A percentile compares a stretch with the other conserved stretches of the same genome.
phyloP scores from a whole-genome alignment of 768 basidiomycete species.

The Lentinula sp. region DNA sequence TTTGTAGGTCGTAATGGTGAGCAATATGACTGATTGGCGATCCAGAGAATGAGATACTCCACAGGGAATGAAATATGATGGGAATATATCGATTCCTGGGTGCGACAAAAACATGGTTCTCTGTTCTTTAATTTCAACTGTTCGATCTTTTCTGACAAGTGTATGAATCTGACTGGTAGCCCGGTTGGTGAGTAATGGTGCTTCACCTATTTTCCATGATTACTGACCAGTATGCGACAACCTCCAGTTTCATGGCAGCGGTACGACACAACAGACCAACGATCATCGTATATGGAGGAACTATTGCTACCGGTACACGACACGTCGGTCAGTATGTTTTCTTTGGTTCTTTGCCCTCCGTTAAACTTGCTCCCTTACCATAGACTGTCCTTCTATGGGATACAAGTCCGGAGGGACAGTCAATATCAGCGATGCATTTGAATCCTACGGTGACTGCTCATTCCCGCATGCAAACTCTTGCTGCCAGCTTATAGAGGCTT shows the following conservation, averaged over 20 bases:
- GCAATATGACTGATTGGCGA: background rate
- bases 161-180: background rate
- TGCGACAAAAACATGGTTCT: slow-evolving; percentile 86
- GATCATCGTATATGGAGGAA: slow-evolving; percentile 83
- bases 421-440: slow-evolving; percentile 81
- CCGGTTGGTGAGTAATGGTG: background rate
- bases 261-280: slow-evolving; percentile 84
- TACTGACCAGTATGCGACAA: slow-evolving; percentile 17
- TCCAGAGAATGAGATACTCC: background rate
- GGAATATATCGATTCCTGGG: slow-evolving; percentile 80
- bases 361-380: slow-evolving; percentile 12
- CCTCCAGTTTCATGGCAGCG: slow-evolving; percentile 82
- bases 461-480: background rate
- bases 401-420: slow-evolving; percentile 75
- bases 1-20: slow-evolving; percentile 50
- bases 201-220: background rate
- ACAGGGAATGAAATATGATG: slow-evolving; percentile 85
- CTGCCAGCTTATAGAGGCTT: background rate
- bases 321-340: slow-evolving; percentile 44
- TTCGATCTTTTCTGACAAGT: background rate
- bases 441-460: slow-evolving; percentile 59
- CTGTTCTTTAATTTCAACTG: background rate
- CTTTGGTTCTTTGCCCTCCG: slow-evolving; percentile 25
- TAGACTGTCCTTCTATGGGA: slow-evolving; percentile 77
- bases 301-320: slow-evolving; percentile 73